Percentiles rank a stretch among this genome's conserved stretches.
These are phyloP conservation scores for Eimeria acervulina DNA, from an alignment of 169 alveolate species.

Conservation along the genomic window DNA sequence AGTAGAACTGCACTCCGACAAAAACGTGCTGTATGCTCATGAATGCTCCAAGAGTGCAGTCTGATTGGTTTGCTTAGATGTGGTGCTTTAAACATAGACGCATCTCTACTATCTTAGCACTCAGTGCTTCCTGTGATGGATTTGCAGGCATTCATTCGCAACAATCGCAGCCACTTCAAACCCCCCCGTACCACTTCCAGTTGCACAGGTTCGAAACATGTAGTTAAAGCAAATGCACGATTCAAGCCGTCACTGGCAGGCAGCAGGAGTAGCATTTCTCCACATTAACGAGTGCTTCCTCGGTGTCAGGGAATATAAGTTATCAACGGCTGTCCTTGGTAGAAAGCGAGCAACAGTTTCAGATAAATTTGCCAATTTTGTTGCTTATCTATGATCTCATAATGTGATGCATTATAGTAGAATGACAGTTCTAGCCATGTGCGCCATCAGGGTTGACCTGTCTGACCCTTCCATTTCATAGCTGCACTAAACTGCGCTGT, in stretches of 20 bases:
- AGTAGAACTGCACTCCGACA: background rate
- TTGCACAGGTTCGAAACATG: constrained; percentile 87
- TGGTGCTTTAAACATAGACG: background rate
- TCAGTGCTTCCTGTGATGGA: background rate
- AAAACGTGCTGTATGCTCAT: background rate
- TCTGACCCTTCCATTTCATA: no score
- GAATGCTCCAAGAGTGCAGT: background rate
- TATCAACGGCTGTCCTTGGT: background rate
- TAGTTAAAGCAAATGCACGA: background rate
- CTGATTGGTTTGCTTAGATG: background rate
- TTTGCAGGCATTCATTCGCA: constrained; percentile 88
- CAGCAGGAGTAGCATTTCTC: background rate
- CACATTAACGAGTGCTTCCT: background rate
- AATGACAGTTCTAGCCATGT: background rate
- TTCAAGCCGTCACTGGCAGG: background rate
- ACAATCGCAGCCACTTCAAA: constrained; percentile 89
- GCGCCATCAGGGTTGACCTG: background rate
- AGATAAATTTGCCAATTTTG: background rate
- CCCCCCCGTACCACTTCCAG: constrained; percentile 90
- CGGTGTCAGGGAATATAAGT: background rate
- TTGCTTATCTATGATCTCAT: background rate
- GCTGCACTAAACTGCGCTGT: background rate
- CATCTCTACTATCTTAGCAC: background rate
- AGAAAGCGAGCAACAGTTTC: background rate
- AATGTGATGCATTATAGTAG: no score